Base-by-base conservation (phyloP, 352 stramenopile genomes). In the Phytophthora agathidicida region DNA sequence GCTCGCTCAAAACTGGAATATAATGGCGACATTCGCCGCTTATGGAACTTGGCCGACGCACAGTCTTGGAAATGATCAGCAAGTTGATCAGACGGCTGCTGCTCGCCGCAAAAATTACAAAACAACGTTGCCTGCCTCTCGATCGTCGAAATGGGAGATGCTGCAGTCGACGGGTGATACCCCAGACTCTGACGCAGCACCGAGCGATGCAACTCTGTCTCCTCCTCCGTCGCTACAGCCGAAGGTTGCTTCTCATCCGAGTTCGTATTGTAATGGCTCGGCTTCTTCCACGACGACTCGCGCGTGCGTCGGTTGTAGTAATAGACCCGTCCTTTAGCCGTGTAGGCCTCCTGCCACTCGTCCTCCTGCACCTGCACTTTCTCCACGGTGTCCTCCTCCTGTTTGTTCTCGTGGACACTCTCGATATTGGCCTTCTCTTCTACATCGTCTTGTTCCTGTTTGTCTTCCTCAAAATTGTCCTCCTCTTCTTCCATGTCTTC, bases 261-360 rank as follows among this genome's bases (percentile, higher is more conserved):
- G 35, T 32, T 67, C 51, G 43, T 48, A 23, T 63, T 62, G 26
- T 45, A 62, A 19, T 67, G 60, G 64, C 38, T 71, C 38, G 69
- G 76, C 42, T 75, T 91, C 36, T 78, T 93, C 86, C 86, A 95
- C 7, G 84, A 93, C 7, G 86, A 93, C 62, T 95, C 86, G 37
- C 86, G 77, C 2, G 86, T 93, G 32, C 81, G 77, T 17, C 84
- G 80, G 36, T 95, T 95, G 77, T 95, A 95, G 72, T 93, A 95
- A 62, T 95, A 95, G 0, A 93, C 85, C n/a, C 83, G 77, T 1
- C 86, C 86, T 63, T 93, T 91, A 1, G 80, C 86, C 1, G 86
- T 95, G 53, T 86, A 95, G 5, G 86, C 86, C 53, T 93, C 80
- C 32, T 90, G 78, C 86, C 86, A 95, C 44, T 93, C 83, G 50